These are phyloP conservation scores for Fraxinus anomala DNA, from an alignment of 257 asterid species.

Conservation along the genomic window DNA sequence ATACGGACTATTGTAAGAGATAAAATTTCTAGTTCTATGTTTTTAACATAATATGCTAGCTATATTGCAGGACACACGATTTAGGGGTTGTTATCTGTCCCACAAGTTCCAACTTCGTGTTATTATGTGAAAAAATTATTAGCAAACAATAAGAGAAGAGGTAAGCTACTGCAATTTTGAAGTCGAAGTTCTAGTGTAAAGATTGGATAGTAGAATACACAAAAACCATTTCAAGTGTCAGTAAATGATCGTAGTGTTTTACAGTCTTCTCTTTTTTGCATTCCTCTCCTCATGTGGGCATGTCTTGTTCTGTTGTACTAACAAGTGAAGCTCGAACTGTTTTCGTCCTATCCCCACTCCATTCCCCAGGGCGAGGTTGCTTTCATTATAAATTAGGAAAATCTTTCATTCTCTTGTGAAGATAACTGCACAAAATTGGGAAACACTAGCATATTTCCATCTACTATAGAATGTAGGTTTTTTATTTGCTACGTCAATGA, in stretches of 20 bases:
- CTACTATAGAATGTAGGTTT: background rate
- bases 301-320: background rate
- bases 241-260: too few species aligned
- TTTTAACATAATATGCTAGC: background rate
- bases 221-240: background rate
- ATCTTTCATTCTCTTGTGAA: background rate
- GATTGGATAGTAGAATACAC: background rate
- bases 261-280: background rate
- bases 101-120: background rate
- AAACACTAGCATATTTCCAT: background rate
- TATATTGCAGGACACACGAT: background rate
- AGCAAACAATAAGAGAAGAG: background rate
- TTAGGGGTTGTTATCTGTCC: background rate
- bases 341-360: background rate
- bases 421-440: background rate
- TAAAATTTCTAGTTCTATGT: background rate
- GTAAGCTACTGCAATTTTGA: too few species aligned
- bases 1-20: background rate
- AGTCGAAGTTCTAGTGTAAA: too few species aligned
- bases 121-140: background rate
- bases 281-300: background rate
- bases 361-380: background rate
- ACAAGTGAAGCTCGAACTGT: background rate
- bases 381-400: background rate
- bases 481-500: background rate